Conservation (phyloP, 2,329 filamentous ascomycete species). For the Microcyclospora tardicrescens region DNA sequence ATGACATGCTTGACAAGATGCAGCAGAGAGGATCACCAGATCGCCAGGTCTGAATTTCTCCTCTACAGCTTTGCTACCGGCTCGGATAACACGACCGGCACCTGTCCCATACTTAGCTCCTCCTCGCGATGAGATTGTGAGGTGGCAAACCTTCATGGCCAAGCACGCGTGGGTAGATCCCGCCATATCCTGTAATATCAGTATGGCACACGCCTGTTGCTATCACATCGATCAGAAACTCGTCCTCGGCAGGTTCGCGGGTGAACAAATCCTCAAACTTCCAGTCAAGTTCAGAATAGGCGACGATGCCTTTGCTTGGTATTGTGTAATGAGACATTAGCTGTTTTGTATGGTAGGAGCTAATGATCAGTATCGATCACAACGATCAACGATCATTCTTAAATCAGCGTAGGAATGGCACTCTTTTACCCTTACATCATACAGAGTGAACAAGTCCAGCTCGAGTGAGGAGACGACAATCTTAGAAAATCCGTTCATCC, state of each 20-base stretch:
- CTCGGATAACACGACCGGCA: constrained; percentile 10
- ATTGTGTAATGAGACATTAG: constrained; percentile 12
- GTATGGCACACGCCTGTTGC: constrained; percentile 43
- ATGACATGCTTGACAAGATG: constrained; percentile 30
- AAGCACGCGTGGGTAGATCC: constrained; percentile 13
- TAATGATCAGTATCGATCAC: too few relatives aligned
- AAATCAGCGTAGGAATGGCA: too few relatives aligned
- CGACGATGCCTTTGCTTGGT: constrained; percentile 17
- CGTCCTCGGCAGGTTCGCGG: constrained; percentile 21
- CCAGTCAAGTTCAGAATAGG: constrained; percentile 14
- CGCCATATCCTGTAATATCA: constrained; percentile 21
- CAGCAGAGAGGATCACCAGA: constrained; percentile 32
- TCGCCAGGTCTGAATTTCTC: constrained; percentile 21
- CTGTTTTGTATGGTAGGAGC: not conserved
- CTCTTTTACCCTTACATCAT: too few relatives aligned
- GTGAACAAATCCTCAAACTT: constrained; percentile 10
- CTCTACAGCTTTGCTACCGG: constrained; percentile 5
- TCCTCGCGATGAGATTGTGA: not conserved
- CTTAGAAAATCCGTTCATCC: too few relatives aligned
- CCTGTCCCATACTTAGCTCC: constrained; percentile 2
- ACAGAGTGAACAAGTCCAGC: too few relatives aligned
- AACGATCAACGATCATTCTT: too few relatives aligned
- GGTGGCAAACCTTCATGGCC: constrained; percentile 12
- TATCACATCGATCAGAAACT: constrained; percentile 38
- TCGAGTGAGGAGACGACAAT: too few relatives aligned